Base-by-base conservation (phyloP, 2,329 filamentous ascomycete species). In the Trichoderma oligosporum region DNA sequence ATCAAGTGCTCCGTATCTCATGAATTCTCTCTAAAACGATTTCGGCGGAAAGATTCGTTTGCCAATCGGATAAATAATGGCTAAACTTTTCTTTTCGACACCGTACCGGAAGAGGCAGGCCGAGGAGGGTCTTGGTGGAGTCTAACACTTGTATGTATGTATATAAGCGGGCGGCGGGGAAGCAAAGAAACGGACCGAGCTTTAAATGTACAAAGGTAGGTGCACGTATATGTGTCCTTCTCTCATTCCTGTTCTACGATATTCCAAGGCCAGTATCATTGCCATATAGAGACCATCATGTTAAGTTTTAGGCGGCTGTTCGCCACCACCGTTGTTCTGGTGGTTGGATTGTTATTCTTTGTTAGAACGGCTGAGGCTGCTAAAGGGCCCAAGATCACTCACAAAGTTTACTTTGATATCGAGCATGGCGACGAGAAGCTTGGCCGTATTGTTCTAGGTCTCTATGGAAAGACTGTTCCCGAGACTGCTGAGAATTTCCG, bases 401-500 rank as follows among this genome's bases (percentile, higher is more conserved):
- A 89, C 81, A 96, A 96, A 85, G 91, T 94, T 75, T 94, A 84
- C 81, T 93, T 95, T 73, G 89, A 94, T 74, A 86, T 95, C 64
- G 76, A 81, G 67, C 85, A 91, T 68, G 90, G 87, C 68, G 89
- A 89, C 62, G 79, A 91, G 74, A 72, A 81, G 46, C 70, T 93
- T 39, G 90, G 90, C 61, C 84, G 87, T 61, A 81, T 95, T 65
- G 86, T 90, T 64, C 83, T 94, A 33, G 90, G 90, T 66, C 85
- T 95, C 49, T 95, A 94, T 71, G 90, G 89, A 76, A 91, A 90
- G 81, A 93, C 89, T 39, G 87, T 91, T 27, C 90, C 90, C 67
- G 85, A 91, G 82, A 87, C 84, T 16, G 70, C 75, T 36, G 82
- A 85, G 76, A 89, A 89, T 81, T 89, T 87, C 81, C 85, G 88